Base-by-base conservation (phyloP, 1,284 basidiomycete species). In the Inonotus obliquus region DNA sequence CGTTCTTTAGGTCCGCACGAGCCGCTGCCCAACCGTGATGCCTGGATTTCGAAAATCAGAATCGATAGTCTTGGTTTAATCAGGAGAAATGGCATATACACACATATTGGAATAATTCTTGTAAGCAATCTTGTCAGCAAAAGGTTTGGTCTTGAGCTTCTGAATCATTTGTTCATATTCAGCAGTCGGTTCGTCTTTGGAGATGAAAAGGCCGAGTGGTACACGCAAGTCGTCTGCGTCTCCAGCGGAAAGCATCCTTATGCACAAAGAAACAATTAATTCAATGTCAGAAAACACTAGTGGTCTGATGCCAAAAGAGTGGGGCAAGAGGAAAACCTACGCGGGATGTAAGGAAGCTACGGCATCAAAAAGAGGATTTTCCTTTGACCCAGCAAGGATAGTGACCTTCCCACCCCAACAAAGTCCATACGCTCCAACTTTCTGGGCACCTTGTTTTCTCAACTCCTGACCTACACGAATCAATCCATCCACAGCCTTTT, bases 11-110 rank as follows among this genome's bases (percentile, higher is more conserved):
- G 69, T 90, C 75, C 0, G 82, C 87, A 54, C 88, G 80, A 2
- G 88, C 88, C 7, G 85, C 87, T 4, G 87, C 87, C 80, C 85
- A 89, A 44, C 87, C 87, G 69, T 89, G 87, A 73, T 84, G 82
- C 71, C 83, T 85, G 62, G 0, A 37, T 53, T 35, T 9, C 11
- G 21, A n/a, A 29, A 38, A 29, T 48, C 2, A 17, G 60, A 4
- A 70, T 62, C 57, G 58, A 59, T 27, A 54, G 21, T 49, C 29
- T 47, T 57, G 37, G 23, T 14, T 47, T 57, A 32, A 23, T 14
- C 41, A 47, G 37, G 63, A 27, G 14, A 19, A 6, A 10, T 17
- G 17, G 11, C 3, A 17, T 44, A 47, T 14, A 71, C 73, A 59
- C 65, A 82, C 81, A 82, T 82, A 61, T 80, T 77, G 1, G 73